Base-by-base conservation (phyloP, 2,329 filamentous ascomycete genomes). In the Colletotrichum siamense region DNA sequence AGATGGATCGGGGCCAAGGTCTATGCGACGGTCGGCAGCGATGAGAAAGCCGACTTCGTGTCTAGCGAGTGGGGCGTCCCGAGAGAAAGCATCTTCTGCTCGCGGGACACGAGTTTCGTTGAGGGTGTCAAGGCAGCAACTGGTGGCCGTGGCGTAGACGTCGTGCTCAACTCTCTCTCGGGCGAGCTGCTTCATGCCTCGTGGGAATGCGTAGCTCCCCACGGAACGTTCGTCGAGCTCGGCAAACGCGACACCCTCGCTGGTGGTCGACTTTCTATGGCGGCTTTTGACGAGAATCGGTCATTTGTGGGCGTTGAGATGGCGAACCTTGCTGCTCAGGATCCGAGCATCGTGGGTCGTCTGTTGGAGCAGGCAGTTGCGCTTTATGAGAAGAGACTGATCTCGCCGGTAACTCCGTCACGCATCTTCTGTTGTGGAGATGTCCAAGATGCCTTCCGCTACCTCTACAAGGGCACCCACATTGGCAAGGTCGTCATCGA, bases 221-320 rank as follows among this genome's bases (percentile, higher is more conserved):
- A 85, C 61, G 88, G 87, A 0, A 82, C 79, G 4, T 86, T 90
- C 79, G 73, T 89, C 0, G 88, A 90, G 70, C 85, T 89, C 18
- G 87, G 87, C 4, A 87, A 87, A 77, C 80, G 83, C 6, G 88
- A 90, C 62, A 80, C 88, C 3, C 78, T 84, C 1, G 83, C 84
- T 1, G 83, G 85, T 18, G 85, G 83, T 3, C 80, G 82, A 8
- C 82, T 91, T 4, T 84, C 85, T 2, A 88, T 91, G 87, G 77
- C 83, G 1, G 81, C 83, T 0, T 91, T 91, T 44, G 81, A 84
- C 3, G 78, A 78, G 1, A 85, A 84, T 6, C 81, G 84, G 1
- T 82, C 81, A 0, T 87, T 85, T 39, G 76, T 79, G 16, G 82
- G 83, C 52, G 78, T 88, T 2, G 85, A 87, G 28, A 68, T 87